Conservation (phyloP, 2,329 filamentous ascomycete species). For the Orbilia blumenaviensis region DNA sequence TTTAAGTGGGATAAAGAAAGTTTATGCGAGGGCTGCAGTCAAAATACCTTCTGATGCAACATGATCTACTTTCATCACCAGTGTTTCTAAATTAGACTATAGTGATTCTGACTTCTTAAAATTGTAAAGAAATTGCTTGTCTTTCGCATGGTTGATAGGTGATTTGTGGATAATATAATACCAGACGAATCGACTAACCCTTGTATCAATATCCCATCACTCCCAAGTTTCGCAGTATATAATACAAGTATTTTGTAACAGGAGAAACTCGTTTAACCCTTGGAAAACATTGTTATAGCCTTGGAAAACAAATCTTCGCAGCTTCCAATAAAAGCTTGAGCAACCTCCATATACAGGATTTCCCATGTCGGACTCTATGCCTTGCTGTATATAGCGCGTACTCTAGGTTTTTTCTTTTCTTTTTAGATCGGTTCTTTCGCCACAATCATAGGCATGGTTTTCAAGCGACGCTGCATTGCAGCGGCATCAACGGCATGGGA, state of each 20-base stretch:
- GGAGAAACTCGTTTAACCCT: no score
- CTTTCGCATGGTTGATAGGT: no score
- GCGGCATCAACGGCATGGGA: no score
- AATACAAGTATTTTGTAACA: no score
- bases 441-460: conserved; percentile 11
- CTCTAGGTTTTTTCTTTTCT: background rate
- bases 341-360: background rate
- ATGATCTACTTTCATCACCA: background rate
- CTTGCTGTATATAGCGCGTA: conserved; percentile 27
- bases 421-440: background rate
- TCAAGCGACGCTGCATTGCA: no score
- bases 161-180: no score
- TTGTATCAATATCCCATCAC: background rate
- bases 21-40: background rate
- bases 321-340: conserved; percentile 31
- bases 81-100: background rate
- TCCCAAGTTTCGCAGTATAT: no score
- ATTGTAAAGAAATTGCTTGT: no score
- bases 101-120: background rate
- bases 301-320: background rate
- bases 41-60: background rate
- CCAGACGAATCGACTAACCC: no score
- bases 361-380: no score
- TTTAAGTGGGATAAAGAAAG: background rate
- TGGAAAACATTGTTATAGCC: no score